Percentiles rank a stretch among this genome's conserved stretches.
Evolutionary conservation across 2,329 filamentous ascomycete species (phyloP).

Genomic region (Fusarium cicatricum): DNA sequence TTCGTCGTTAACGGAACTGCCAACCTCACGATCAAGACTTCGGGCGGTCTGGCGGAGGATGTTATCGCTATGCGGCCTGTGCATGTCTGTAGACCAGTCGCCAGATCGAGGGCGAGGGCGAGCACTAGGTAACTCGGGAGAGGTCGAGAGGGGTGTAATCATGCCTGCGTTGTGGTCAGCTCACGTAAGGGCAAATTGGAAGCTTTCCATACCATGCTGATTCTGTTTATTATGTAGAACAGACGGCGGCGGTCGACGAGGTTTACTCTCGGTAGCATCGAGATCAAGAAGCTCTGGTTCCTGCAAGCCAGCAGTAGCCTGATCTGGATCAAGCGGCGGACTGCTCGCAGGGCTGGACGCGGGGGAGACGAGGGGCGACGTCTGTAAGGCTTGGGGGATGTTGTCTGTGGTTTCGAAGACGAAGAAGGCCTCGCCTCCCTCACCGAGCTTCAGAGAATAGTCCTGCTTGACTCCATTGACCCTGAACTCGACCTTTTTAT

Average conservation of each 20-base stretch:
- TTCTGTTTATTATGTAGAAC: conserved; percentile 47
- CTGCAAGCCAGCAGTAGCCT: conserved; percentile 54
- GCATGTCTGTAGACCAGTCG: conserved; percentile 58
- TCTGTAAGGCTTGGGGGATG: conserved; percentile 93
- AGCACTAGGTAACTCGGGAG: conserved; percentile 58
- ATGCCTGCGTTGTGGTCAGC: conserved; percentile 46
- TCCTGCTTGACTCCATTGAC: conserved; percentile 93
- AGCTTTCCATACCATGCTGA: conserved; percentile 43
- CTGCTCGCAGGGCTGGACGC: conserved; percentile 87
- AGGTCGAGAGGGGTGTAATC: conserved; percentile 62
- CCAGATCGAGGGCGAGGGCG: conserved; percentile 57
- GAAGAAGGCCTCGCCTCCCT: conserved; percentile 98
- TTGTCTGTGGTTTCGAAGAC: conserved; percentile 94
- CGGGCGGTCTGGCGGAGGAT: conserved; percentile 59
- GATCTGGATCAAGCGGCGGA: conserved; percentile 66
- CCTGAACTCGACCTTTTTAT: conserved; percentile 98
- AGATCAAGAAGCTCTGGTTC: conserved; percentile 77
- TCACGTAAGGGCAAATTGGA: too few relatives aligned
- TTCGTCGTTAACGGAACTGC: conserved; percentile 50
- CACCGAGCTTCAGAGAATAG: conserved; percentile 98
- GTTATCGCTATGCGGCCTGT: conserved; percentile 63
- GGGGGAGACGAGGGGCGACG: conserved; percentile 91
- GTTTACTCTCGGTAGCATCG: conserved; percentile 53
- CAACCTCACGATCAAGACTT: conserved; percentile 46
- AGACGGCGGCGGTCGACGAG: conserved; percentile 55